Conservation (phyloP, 1,284 basidiomycete genomes). For the Laetiporus sulphureus region DNA sequence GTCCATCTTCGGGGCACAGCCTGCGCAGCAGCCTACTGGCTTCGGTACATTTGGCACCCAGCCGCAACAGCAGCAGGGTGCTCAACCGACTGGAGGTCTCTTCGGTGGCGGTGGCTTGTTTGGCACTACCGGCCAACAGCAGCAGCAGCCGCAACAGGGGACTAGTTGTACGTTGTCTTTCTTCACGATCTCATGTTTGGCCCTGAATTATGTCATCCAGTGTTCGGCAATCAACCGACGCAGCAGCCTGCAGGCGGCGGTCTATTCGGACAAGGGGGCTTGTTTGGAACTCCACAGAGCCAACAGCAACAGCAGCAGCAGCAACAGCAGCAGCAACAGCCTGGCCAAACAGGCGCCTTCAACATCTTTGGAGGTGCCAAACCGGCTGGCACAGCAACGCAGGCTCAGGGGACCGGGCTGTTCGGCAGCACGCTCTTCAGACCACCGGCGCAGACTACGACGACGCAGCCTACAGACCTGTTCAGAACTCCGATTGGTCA, state of each 20-base stretch:
- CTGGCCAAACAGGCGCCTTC: slow-evolving; percentile 19
- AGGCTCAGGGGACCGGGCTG: slow-evolving; percentile 30
- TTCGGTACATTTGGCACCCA: slow-evolving; percentile 28
- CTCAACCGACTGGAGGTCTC: slow-evolving; percentile 24
- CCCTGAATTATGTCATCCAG: slow-evolving; percentile 7
- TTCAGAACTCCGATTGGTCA: slow-evolving; percentile 39
- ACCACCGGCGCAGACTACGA: slow-evolving; percentile 28
- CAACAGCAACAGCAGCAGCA: slow-evolving; percentile 23
- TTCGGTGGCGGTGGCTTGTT: slow-evolving; percentile 33
- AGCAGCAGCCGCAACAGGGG: slow-evolving; percentile 18
- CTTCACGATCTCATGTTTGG: slow-evolving; percentile 15
- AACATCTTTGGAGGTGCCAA: slow-evolving; percentile 25
- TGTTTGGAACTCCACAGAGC: slow-evolving; percentile 22
- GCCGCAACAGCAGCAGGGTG: slow-evolving; percentile 20
- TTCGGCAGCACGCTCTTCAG: slow-evolving; percentile 30
- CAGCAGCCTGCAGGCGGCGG: slow-evolving; percentile 22
- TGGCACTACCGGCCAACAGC: slow-evolving; percentile 22
- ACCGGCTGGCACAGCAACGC: slow-evolving; percentile 21
- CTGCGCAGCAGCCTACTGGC: slow-evolving; percentile 14
- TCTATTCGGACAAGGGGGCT: slow-evolving; percentile 3
- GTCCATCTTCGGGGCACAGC: slow-evolving; percentile 25
- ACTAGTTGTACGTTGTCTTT: slow-evolving; percentile 13
- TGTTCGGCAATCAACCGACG: slow-evolving; percentile 27
- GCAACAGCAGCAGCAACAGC: slow-evolving; percentile 27
- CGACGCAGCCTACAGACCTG: slow-evolving; percentile 21